Percentiles rank a stretch among this genome's conserved stretches.
phyloP scores from a whole-genome alignment of 352 stramenopile genomes.

The Elongisporangium anandrum region DNA sequence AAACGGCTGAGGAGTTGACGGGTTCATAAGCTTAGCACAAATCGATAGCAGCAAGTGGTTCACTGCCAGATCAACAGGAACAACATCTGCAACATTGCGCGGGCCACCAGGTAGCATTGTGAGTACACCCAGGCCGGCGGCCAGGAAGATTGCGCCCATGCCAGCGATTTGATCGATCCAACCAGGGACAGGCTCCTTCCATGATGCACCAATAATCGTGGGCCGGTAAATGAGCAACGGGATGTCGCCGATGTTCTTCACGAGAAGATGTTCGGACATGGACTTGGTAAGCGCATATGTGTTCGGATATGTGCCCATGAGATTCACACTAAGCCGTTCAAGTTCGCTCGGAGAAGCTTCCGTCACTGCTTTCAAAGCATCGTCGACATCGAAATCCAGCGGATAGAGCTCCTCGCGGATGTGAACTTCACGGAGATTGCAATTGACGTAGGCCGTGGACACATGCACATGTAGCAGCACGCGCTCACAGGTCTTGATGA shows the following conservation, averaged over 20 bases:
- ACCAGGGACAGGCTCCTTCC: conserved; percentile 80
- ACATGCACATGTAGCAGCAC: conserved; percentile 73
- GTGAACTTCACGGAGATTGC: conserved; percentile 56
- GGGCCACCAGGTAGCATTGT: conserved; percentile 80
- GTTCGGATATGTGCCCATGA: conserved; percentile 87
- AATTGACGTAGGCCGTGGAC: conserved; percentile 84
- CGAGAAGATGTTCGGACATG: conserved; percentile 78
- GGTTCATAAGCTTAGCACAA: conserved; percentile 23
- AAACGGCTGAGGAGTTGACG: conserved; percentile 23
- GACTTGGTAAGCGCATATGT: conserved; percentile 89
- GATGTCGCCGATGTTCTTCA: conserved; percentile 38
- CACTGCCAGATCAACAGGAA: conserved; percentile 76
- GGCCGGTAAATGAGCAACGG: conserved; percentile 77
- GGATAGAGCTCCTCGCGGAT: conserved; percentile 76
- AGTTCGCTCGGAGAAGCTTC: conserved; percentile 48
- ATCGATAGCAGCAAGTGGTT: conserved; percentile 69
- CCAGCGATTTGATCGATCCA: conserved; percentile 82
- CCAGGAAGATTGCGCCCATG: conserved; percentile 75
- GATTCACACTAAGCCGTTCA: conserved; percentile 61
- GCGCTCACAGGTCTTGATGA: conserved; percentile 46
- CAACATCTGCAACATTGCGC: conserved; percentile 76
- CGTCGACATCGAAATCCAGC: conserved; percentile 79
- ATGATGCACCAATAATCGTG: conserved; percentile 84
- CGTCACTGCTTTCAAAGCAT: conserved; percentile 51
- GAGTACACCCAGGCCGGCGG: conserved; percentile 67